phyloP scores from a whole-genome alignment of 2,329 filamentous ascomycete genomes.

The Ambrosiella xylebori region DNA sequence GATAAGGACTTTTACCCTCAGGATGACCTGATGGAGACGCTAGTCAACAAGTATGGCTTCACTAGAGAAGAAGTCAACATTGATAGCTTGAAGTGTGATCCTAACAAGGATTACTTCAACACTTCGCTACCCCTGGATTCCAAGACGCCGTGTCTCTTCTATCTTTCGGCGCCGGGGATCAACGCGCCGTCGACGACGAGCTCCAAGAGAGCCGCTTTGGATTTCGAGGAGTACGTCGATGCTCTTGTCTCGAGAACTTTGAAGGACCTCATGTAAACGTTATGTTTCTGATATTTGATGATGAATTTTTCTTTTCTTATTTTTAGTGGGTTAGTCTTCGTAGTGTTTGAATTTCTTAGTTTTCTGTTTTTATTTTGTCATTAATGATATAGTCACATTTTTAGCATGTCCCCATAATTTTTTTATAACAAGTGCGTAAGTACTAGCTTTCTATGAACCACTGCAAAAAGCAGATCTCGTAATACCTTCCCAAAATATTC shows the following conservation, averaged over 20 bases:
- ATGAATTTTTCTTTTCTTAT: too few relatives aligned
- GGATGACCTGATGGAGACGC: conserved; percentile 7
- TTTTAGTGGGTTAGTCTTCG: too few relatives aligned
- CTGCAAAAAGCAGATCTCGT: too few relatives aligned
- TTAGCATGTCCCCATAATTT: too few relatives aligned
- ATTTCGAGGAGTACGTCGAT: neutral
- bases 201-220: neutral
- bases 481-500: too few relatives aligned
- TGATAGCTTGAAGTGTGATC: conserved; percentile 8
- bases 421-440: too few relatives aligned
- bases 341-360: too few relatives aligned
- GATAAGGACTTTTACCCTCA: conserved; percentile 7
- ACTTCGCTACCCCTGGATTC: conserved; percentile 1
- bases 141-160: conserved; percentile 7
- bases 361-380: too few relatives aligned
- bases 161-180: conserved; percentile 3
- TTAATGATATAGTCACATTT: too few relatives aligned
- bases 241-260: neutral
- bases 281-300: too few relatives aligned
- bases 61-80: conserved; percentile 7
- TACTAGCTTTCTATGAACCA: too few relatives aligned
- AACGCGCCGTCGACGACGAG: neutral
- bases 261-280: neutral
- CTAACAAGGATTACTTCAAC: conserved; percentile 5
- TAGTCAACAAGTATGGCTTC: conserved; percentile 12